A percentile compares a stretch with the other conserved stretches of the same genome.
phyloP scores from a whole-genome alignment of 1,284 basidiomycete genomes.

The Ustilago curta region DNA sequence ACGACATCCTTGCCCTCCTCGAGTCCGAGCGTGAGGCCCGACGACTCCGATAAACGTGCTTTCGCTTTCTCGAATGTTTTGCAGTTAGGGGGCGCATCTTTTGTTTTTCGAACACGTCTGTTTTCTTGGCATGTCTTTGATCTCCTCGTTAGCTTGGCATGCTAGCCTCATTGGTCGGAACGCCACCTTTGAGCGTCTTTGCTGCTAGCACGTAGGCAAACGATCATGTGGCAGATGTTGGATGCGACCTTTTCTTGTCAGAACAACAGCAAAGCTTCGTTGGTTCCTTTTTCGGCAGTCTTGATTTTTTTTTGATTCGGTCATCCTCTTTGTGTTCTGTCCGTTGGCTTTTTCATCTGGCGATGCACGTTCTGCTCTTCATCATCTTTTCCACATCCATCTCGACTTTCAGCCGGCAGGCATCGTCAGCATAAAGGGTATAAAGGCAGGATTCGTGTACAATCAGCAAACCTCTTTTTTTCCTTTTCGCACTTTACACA shows the following conservation, averaged over 20 bases:
- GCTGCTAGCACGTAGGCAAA: background rate
- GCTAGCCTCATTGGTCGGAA: slow-evolving; percentile 36
- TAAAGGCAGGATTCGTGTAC: slow-evolving; percentile 37
- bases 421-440: background rate
- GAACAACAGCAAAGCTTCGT: slow-evolving; percentile 5
- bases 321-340: slow-evolving; percentile 12
- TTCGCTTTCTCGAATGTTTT: background rate
- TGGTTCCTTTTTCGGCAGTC: slow-evolving; percentile 24
- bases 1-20: slow-evolving; percentile 96
- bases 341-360: background rate
- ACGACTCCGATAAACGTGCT: slow-evolving; percentile 69
- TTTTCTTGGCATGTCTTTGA: background rate
- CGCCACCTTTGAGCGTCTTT: slow-evolving; percentile 29
- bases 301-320: slow-evolving; percentile 6
- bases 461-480: slow-evolving; percentile 36
- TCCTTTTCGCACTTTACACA: slow-evolving; percentile 18
- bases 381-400: background rate
- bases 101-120: background rate
- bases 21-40: slow-evolving; percentile 99
- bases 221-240: background rate
- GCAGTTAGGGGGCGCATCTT: background rate
- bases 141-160: slow-evolving; percentile 6
- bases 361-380: slow-evolving; percentile 4
- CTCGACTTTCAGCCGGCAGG: background rate
- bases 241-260: background rate